Evolutionary conservation across 352 stramenopile genomes (phyloP), one percentile per base, ranked within the genome.

Genomic region (Pythium brachiatum): DNA sequence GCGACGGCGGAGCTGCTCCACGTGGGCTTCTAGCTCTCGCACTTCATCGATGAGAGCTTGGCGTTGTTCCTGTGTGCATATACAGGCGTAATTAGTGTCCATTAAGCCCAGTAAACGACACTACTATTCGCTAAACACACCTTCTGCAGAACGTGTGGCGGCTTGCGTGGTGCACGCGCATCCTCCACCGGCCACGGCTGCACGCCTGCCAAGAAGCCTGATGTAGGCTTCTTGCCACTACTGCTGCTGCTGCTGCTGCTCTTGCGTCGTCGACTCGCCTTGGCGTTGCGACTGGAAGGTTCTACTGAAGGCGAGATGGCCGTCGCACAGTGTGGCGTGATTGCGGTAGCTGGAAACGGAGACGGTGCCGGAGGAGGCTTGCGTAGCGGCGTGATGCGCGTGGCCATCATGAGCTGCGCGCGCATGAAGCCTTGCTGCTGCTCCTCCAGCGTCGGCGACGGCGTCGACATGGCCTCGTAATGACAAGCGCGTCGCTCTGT

Each of bases 31-130:
- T 8, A 67, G 44, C 15, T 21, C 21, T 21, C 34, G 52, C 25
- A 67, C 57, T 39, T 67, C 32, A 12, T 62, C 44, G 8, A 23
- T 32, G n/a, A 67, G 21, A 13, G 43, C 44, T 26, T 62, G 31
- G 26, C 55, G 53, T 31, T 62, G 52, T 21, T 62, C 41, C 52
- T 66, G 8, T 11, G 7, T 0, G 39, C 16, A 43, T 1, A n/a
- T 20, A 43, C 36, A 20, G 9, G 16, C 11, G 6, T 12, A 43
- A 12, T 15, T 12, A 38, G 9, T 12, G 9, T 38, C 15, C 12
- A 43, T 18, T n/a, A 20, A 43, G 13, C 7, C 16, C 13, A 20
- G 9, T 20, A 20, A n/a, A 43, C 16, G 36, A 43, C 13, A 2
- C 6, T n/a, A 43, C 13, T 15, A 6, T 43, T 20, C n/a, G 18